Evolutionary conservation across 1,284 basidiomycete genomes (phyloP).

Genomic region (Sporisorium graminicola): DNA sequence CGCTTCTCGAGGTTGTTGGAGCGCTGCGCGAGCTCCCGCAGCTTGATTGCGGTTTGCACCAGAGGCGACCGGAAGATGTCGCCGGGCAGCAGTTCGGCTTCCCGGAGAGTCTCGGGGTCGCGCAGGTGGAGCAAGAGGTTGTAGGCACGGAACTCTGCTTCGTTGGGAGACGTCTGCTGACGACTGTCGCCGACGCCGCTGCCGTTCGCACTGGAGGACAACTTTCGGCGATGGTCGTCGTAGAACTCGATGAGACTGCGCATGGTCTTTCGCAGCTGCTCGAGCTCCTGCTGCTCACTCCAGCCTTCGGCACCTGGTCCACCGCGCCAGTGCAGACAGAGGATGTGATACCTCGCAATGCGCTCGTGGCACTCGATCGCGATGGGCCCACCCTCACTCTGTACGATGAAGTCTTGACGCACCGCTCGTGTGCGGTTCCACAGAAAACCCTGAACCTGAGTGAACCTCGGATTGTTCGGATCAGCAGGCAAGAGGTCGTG

Average conservation of each 20-base stretch:
- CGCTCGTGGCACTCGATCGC: slow-evolving; percentile 93
- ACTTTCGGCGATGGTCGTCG: slow-evolving; percentile 75
- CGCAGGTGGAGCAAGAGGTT: slow-evolving; percentile 91
- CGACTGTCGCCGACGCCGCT: too few species aligned
- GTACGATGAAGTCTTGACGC: slow-evolving; percentile 93
- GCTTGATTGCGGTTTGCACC: slow-evolving; percentile 83
- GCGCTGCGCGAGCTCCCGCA: slow-evolving; percentile 83
- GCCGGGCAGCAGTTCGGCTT: slow-evolving; percentile 79
- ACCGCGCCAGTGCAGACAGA: slow-evolving; percentile 79
- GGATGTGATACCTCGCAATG: slow-evolving; percentile 92
- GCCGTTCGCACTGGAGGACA: slow-evolving; percentile 12
- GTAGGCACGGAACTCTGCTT: slow-evolving; percentile 96
- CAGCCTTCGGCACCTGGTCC: slow-evolving; percentile 74
- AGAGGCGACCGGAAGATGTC: slow-evolving; percentile 80
- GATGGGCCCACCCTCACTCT: slow-evolving; percentile 80
- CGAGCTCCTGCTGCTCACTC: slow-evolving; percentile 82
- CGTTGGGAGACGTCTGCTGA: slow-evolving; percentile 78
- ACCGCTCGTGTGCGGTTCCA: slow-evolving; percentile 92
- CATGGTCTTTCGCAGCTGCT: slow-evolving; percentile 89
- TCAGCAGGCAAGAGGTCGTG: slow-evolving; percentile 80
- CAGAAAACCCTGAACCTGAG: slow-evolving; percentile 83
- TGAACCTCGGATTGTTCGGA: slow-evolving; percentile 73
- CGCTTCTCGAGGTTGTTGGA: slow-evolving; percentile 76
- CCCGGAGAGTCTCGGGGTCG: slow-evolving; percentile 81
- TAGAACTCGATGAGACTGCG: slow-evolving; percentile 93